Evolutionary conservation across 495 filamentous ascomycete species (phyloP).

Genomic region (Tuber microsphaerosporum): DNA sequence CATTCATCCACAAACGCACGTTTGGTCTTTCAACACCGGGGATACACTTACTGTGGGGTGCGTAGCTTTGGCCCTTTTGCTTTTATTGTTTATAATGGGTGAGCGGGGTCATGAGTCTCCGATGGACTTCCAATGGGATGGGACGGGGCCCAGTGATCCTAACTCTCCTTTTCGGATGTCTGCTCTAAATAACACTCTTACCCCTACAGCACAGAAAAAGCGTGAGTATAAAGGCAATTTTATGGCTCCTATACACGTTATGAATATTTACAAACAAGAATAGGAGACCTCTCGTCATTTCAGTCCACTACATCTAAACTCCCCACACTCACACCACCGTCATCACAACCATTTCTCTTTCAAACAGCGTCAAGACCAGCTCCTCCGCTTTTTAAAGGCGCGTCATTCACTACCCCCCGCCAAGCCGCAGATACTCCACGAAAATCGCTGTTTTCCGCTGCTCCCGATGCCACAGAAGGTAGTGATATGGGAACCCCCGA

Average conservation of each 20-base stretch:
- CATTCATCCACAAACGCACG: not conserved
- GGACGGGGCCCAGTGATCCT: constrained; percentile 14
- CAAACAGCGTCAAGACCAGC: constrained; percentile 34
- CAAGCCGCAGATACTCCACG: constrained; percentile 51
- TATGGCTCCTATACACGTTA: not conserved
- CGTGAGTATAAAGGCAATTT: constrained; percentile 11
- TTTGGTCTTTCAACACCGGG: not conserved
- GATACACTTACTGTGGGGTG: not conserved
- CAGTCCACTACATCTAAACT: constrained; percentile 22
- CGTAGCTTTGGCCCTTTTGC: not conserved
- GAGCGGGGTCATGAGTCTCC: constrained; percentile 32
- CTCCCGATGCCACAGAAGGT: constrained; percentile 43
- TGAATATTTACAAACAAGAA: constrained; percentile 7
- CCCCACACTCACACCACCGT: constrained; percentile 28
- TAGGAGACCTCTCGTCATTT: constrained; percentile 22
- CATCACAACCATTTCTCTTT: constrained; percentile 41
- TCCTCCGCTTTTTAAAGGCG: constrained; percentile 55
- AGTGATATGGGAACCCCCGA: constrained; percentile 52
- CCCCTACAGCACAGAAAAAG: constrained; percentile 17
- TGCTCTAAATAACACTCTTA: constrained; percentile 5
- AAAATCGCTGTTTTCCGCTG: constrained; percentile 63
- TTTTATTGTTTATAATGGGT: constrained; percentile 8
- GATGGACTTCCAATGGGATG: constrained; percentile 32
- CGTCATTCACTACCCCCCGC: constrained; percentile 72
- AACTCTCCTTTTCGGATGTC: constrained; percentile 28